Conservation (phyloP, 257 asterid species). For the Henckelia pumila region DNA sequence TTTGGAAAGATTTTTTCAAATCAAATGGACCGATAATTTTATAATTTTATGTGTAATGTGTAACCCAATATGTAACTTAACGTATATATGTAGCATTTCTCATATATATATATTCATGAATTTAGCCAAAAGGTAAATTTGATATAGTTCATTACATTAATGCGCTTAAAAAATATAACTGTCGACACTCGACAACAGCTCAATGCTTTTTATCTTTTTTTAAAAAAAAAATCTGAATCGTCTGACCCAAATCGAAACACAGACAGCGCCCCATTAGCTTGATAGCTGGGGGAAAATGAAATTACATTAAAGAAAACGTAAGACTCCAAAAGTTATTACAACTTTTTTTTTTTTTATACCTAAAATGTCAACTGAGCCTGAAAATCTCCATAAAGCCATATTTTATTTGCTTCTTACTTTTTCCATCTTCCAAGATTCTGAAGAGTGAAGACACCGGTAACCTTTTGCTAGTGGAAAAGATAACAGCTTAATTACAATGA, state of each 20-base stretch:
- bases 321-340: slow-evolving; percentile 18
- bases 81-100: too few relatives aligned
- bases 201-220: not conserved
- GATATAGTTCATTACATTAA: too few relatives aligned
- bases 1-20: too few relatives aligned
- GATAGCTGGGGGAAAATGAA: slow-evolving; percentile 29
- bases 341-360: slow-evolving; percentile 18
- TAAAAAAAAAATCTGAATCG: too few relatives aligned
- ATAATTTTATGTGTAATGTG: too few relatives aligned
- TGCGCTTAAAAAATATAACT: too few relatives aligned
- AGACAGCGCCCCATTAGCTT: slow-evolving; percentile 21
- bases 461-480: slow-evolving; percentile 27
- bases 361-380: slow-evolving; percentile 24
- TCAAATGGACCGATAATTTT: too few relatives aligned
- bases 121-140: too few relatives aligned
- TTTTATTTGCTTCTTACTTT: slow-evolving; percentile 14
- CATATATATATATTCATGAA: too few relatives aligned
- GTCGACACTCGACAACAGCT: not conserved
- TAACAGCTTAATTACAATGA: not conserved
- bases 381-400: slow-evolving; percentile 26
- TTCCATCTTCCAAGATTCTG: slow-evolving; percentile 16
- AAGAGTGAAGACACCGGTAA: not conserved
- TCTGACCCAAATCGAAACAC: slow-evolving; percentile 21
- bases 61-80: too few relatives aligned
- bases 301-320: slow-evolving; percentile 24